These are phyloP conservation scores for Fabrea salina DNA, from an alignment of 169 alveolate species.

Conservation along the genomic window DNA sequence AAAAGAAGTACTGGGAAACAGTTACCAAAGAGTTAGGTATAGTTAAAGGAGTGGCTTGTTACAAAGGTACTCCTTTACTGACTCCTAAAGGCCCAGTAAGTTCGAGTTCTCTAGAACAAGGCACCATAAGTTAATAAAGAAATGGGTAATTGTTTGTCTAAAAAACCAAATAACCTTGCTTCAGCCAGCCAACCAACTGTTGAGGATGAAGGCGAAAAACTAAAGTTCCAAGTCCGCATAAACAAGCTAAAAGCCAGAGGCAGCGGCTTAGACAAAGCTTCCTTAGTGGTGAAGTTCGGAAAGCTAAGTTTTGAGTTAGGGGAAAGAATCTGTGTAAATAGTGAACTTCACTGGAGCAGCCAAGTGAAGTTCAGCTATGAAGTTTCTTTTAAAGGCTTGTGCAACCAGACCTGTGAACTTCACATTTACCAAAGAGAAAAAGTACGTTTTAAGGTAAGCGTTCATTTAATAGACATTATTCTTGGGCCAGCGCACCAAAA, in stretches of 20 bases:
- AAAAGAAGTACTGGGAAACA: slow-evolving; percentile 45
- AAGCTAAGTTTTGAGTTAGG: not conserved
- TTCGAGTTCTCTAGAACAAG: no score
- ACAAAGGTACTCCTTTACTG: not conserved
- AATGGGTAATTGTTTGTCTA: slow-evolving; percentile 30
- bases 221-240: not conserved
- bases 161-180: not conserved
- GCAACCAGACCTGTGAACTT: not conserved
- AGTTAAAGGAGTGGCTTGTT: not conserved
- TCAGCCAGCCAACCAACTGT: not conserved
- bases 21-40: not conserved
- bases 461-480: not conserved
- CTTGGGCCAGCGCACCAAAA: slow-evolving; percentile 1
- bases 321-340: not conserved
- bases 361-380: not conserved
- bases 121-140: not conserved
- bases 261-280: not conserved
- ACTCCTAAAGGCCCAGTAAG: not conserved
- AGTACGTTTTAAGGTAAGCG: not conserved
- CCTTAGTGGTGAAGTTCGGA: not conserved
- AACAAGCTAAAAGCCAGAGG: not conserved
- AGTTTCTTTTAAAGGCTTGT: not conserved
- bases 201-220: not conserved
- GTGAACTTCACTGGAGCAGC: not conserved
- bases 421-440: not conserved